Percentiles rank a stretch among this genome's conserved stretches.
Evolutionary conservation across 176 grass and related monocot genomes (phyloP).

Genomic region (Avena eriantha): DNA sequence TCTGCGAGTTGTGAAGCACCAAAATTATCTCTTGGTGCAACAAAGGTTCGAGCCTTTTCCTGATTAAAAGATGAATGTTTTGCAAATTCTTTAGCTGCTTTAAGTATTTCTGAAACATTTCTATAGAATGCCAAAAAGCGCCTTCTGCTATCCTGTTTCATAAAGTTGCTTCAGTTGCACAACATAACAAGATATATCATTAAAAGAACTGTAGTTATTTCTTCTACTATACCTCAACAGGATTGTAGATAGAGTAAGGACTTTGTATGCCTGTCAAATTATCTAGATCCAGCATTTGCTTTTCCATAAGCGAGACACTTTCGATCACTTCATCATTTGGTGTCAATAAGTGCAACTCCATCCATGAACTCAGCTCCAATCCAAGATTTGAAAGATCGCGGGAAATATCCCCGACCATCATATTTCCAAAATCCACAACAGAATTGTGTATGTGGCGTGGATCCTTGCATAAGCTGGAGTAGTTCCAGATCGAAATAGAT

Average conservation of each 20-base stretch:
- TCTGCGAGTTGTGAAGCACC: neutral
- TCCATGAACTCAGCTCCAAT: conserved; percentile 25
- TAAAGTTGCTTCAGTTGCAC: conserved; percentile 7
- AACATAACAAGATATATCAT: neutral
- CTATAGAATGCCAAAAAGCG: neutral
- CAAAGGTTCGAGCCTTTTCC: conserved; percentile 8
- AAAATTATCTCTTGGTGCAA: conserved; percentile 3
- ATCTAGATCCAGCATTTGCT: conserved; percentile 14
- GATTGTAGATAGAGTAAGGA: neutral
- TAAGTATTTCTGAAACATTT: conserved; percentile 28
- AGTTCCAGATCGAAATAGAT: neutral
- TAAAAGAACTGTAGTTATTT: neutral
- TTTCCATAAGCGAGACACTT: conserved; percentile 16
- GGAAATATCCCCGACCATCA: conserved; percentile 12
- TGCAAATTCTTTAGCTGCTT: conserved; percentile 27
- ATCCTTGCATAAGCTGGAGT: conserved; percentile 20
- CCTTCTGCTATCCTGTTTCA: conserved; percentile 29
- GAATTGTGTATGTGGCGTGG: neutral
- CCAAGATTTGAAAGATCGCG: conserved; percentile 31
- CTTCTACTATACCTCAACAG: conserved; percentile 1
- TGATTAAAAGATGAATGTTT: conserved; percentile 19
- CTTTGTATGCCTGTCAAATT: neutral
- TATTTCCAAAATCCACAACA: conserved; percentile 11
- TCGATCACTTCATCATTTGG: conserved; percentile 20
- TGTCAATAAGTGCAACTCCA: neutral